Base-by-base conservation (phyloP, 2,329 filamentous ascomycete species). In the Exophiala mesophila region DNA sequence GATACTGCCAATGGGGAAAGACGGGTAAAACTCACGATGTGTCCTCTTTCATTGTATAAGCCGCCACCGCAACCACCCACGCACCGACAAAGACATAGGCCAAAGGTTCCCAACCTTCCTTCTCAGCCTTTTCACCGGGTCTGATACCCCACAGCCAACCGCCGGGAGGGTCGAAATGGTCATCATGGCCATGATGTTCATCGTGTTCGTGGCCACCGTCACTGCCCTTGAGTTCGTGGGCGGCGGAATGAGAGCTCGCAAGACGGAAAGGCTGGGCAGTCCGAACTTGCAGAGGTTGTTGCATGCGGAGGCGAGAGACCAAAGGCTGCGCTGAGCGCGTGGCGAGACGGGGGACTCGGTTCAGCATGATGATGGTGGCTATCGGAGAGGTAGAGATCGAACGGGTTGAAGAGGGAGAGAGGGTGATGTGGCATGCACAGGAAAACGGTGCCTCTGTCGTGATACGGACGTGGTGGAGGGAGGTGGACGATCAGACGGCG, bases 41-140 rank as follows among this genome's bases (percentile, higher is more conserved):
- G 76, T 98, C 92, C 39, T 92, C 92, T 81, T 97, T 97, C 66
- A 92, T 97, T 50, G 87, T 88, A 70, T 95, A 88, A 54, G 85
- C 87, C 54, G 96, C 73, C 49, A 78, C 80, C 41, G 82, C 83
- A 53, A 88, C 73, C 19, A 80, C 68, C 60, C 94, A 69, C 60
- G 81, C 83, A 41, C 86, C 87, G 63, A 82, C 85, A 67, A 94
- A 88, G 19, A 51, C 26, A 33, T 36, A 50, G 16, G 47, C 42
- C 12, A 49, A 28, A 2, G 38, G 35, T 76, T 98, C 92, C 92
- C 92, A 98, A 39, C 90, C 92, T 72, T 98, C 92, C 66, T 88
- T 85, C 77, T 94, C 80, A 63, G 87, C 82, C 75, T 96, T 94
- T 79, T 96, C 87, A 51, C 89, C 89, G 24, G 92, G 92, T 74